These are phyloP conservation scores for Kwoniella shandongensis DNA, from an alignment of 768 basidiomycete genomes.

Conservation along the genomic window DNA sequence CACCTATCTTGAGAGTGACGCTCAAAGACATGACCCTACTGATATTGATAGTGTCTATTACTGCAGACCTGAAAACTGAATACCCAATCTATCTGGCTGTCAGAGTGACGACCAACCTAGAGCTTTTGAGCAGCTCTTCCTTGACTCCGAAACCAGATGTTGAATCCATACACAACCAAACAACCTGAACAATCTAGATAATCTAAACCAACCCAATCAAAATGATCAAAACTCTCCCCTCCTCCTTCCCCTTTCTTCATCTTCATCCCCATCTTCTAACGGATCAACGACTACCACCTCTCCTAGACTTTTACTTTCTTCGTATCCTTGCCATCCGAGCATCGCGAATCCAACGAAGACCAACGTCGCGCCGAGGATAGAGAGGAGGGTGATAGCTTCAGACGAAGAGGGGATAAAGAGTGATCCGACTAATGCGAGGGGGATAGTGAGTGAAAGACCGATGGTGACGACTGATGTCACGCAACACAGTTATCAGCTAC, in stretches of 20 bases:
- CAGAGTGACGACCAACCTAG: too few species aligned
- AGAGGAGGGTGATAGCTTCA: conserved; percentile 58
- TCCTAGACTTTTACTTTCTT: conserved; percentile 26
- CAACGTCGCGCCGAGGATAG: conserved; percentile 70
- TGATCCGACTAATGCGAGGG: conserved; percentile 83
- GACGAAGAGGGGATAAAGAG: conserved; percentile 59
- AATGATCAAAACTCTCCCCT: too few species aligned
- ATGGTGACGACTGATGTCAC: conserved; percentile 86
- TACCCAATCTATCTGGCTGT: too few species aligned
- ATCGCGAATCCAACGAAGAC: conserved; percentile 76
- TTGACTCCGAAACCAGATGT: too few species aligned
- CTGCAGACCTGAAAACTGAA: too few species aligned
- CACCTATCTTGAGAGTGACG: too few species aligned
- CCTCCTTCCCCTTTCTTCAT: neutral
- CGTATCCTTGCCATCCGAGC: conserved; percentile 59
- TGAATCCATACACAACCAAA: too few species aligned
- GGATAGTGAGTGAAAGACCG: conserved; percentile 90
- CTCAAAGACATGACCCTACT: too few species aligned
- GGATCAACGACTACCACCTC: conserved; percentile 2
- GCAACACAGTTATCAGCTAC: neutral
- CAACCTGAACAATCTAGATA: too few species aligned
- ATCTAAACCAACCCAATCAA: too few species aligned
- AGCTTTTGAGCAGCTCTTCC: too few species aligned
- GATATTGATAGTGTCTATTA: too few species aligned
- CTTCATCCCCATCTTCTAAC: neutral